Conservation (phyloP, 495 filamentous ascomycete genomes). For the Aeminium ludgeri region DNA sequence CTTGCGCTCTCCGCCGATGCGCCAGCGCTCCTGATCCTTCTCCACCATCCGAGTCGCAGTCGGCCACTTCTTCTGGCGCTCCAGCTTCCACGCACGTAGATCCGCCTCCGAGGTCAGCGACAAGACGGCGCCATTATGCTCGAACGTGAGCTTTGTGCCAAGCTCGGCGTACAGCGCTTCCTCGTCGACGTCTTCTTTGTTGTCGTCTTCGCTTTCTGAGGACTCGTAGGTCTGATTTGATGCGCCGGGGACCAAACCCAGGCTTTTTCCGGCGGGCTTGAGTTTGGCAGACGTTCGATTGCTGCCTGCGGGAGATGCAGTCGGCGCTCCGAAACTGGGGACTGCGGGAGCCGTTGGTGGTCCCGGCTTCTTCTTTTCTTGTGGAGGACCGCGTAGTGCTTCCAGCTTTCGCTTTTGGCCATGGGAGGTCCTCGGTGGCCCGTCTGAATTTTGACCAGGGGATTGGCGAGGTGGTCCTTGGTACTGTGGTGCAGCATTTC, state of each 20-base stretch:
- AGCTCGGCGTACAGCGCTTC: conserved; percentile 38
- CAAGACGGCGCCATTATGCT: conserved; percentile 21
- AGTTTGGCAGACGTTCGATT: conserved; percentile 4
- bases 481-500: too few species aligned
- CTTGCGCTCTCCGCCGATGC: conserved; percentile 8
- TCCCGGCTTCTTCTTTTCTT: neutral
- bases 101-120: conserved; percentile 42
- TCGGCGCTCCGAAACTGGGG: conserved; percentile 43
- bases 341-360: conserved; percentile 32
- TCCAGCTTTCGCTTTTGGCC: conserved; percentile 16
- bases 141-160: conserved; percentile 17
- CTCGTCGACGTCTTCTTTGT: conserved; percentile 57
- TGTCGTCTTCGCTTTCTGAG: conserved; percentile 40
- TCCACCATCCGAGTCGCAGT: conserved; percentile 47
- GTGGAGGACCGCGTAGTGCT: conserved; percentile 3
- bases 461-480: too few species aligned
- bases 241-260: conserved; percentile 63
- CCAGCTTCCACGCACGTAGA: conserved; percentile 61
- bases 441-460: too few species aligned
- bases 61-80: conserved; percentile 61
- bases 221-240: conserved; percentile 30
- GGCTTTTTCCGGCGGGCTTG: conserved; percentile 11
- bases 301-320: conserved; percentile 42
- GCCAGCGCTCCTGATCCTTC: conserved; percentile 17
- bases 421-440: conserved; percentile 4